Evolutionary conservation across 805 yeast species (phyloP).

Genomic region (Candida stauntonica): DNA sequence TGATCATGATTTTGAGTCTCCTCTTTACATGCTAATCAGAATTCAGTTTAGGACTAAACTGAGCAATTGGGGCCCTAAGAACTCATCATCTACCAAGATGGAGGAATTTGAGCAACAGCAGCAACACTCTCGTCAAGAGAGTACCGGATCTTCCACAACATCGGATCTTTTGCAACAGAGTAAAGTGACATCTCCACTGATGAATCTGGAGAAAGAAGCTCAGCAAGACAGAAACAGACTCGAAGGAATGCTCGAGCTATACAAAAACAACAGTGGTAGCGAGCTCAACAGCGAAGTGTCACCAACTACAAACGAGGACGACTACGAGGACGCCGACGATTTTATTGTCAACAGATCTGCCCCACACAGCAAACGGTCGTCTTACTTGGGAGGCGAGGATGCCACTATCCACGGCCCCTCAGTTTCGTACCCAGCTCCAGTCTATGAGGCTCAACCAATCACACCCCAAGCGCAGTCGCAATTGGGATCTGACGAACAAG

Average conservation of each 20-base stretch:
- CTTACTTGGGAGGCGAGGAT: not conserved
- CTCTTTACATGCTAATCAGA: no score
- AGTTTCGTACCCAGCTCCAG: no score
- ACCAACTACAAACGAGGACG: constrained; percentile 10
- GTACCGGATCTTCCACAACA: constrained; percentile 12
- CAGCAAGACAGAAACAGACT: constrained; percentile 16
- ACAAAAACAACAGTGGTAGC: constrained; percentile 1
- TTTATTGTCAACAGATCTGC: constrained; percentile 15
- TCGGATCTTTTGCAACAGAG: constrained; percentile 10
- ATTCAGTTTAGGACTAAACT: no score
- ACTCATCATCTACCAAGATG: not conserved
- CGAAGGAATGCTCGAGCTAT: constrained; percentile 13
- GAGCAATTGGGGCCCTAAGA: no score
- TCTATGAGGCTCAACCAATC: no score
- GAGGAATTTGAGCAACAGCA: not conserved
- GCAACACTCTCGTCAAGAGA: constrained; percentile 6
- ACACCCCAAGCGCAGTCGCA: no score
- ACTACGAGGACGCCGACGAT: constrained; percentile 22
- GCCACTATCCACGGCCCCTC: not conserved
- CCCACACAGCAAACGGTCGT: constrained; percentile 2
- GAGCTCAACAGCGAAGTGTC: constrained; percentile 1
- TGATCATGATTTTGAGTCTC: not conserved
- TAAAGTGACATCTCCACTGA: constrained; percentile 3
- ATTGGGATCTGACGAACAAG: not conserved
- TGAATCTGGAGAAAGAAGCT: constrained; percentile 10